Conservation (phyloP, 116 monocot species). For the Iris pallida region DNA sequence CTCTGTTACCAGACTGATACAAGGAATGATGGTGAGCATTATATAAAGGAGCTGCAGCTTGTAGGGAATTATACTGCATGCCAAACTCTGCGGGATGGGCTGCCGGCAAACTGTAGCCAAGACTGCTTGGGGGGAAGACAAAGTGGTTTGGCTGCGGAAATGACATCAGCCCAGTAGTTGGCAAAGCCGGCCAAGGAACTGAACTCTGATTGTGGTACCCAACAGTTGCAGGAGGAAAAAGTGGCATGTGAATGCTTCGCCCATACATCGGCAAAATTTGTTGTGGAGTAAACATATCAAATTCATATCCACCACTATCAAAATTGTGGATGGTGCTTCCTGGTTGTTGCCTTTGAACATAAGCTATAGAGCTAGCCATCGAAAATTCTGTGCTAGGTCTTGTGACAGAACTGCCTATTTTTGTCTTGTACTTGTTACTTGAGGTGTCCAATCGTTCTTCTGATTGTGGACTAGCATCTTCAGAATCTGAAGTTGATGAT, state of each 20-base stretch:
- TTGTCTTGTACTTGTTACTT: slow-evolving; percentile 14
- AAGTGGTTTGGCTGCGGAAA: slow-evolving; percentile 47
- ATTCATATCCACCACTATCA: slow-evolving; percentile 22
- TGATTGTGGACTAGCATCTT: slow-evolving; percentile 57
- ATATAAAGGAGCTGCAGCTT: slow-evolving; percentile 18
- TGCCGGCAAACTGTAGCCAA: slow-evolving; percentile 45
- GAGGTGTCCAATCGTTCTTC: slow-evolving; percentile 30
- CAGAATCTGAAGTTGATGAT: slow-evolving; percentile 79
- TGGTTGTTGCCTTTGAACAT: slow-evolving; percentile 16
- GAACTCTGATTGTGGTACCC: slow-evolving; percentile 28
- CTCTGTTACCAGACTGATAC: slow-evolving; percentile 13
- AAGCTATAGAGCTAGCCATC: slow-evolving; percentile 1
- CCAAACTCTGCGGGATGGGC: slow-evolving; percentile 31
- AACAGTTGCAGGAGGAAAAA: slow-evolving; percentile 29
- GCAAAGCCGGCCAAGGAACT: slow-evolving; percentile 32
- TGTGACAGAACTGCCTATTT: slow-evolving; percentile 8
- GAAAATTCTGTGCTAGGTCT: slow-evolving; percentile 5
- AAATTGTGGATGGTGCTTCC: slow-evolving; percentile 2
- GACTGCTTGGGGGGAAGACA: slow-evolving; percentile 36
- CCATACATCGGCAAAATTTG: slow-evolving; percentile 26
- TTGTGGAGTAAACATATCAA: slow-evolving; percentile 7
- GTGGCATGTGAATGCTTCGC: slow-evolving; percentile 41
- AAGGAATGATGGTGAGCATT: slow-evolving; percentile 18
- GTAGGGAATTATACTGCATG: slow-evolving; percentile 35
- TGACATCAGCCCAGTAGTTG: slow-evolving; percentile 36